Evolutionary conservation across 2,329 filamentous ascomycete species (phyloP).

Genomic region (Raffaelea albimanens): DNA sequence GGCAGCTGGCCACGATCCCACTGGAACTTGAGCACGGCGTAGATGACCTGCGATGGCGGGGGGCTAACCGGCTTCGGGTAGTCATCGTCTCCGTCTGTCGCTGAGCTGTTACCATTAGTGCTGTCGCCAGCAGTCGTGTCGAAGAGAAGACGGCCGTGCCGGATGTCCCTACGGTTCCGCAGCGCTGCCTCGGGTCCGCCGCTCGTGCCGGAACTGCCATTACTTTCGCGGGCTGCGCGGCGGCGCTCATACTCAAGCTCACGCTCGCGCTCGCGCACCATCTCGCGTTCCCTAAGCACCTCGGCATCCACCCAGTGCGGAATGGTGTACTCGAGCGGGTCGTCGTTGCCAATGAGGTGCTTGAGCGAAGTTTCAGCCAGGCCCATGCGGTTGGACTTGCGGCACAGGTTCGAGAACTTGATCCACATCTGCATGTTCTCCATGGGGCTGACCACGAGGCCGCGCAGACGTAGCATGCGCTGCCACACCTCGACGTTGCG

Average conservation of each 20-base stretch:
- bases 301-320: constrained; percentile 43
- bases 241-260: constrained; percentile 10
- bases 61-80: constrained; percentile 6
- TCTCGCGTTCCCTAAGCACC: constrained; percentile 15
- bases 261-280: constrained; percentile 9
- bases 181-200: not conserved
- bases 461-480: constrained; percentile 89
- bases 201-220: not conserved
- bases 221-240: constrained; percentile 5
- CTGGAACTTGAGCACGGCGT: constrained; percentile 94
- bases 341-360: constrained; percentile 70
- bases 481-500: constrained; percentile 98
- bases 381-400: constrained; percentile 89
- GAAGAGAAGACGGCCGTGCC: constrained; percentile 10
- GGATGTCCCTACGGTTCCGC: constrained; percentile 8
- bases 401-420: constrained; percentile 96
- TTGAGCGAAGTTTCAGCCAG: constrained; percentile 92
- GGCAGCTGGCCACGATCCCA: constrained; percentile 74
- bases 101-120: not conserved
- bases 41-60: constrained; percentile 68
- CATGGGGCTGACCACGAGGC: constrained; percentile 79
- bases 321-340: constrained; percentile 50
- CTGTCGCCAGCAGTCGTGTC: constrained; percentile 6
- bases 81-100: constrained; percentile 6
- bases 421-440: constrained; percentile 99